Conservation (phyloP, 176 grass and related monocot species). For the Secale cereale region DNA sequence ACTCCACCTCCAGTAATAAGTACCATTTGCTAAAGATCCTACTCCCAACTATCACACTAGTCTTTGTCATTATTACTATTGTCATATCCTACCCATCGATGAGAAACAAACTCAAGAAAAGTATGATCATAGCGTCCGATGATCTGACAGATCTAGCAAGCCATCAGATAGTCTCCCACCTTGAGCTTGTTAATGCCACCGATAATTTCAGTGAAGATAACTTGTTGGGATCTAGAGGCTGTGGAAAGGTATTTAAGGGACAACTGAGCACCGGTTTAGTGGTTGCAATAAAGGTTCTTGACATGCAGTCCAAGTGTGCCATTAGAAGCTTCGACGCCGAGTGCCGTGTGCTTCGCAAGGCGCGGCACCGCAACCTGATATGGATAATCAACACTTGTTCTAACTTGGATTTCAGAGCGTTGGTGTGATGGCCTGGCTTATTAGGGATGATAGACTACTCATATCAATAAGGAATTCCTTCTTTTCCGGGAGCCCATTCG, state of each 20-base stretch:
- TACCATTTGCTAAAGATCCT: background rate
- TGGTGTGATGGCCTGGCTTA: too few species aligned
- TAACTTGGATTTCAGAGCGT: background rate
- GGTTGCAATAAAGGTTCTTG: background rate
- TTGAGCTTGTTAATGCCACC: background rate
- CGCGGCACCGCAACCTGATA: background rate
- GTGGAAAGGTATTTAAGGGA: background rate
- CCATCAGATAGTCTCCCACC: background rate
- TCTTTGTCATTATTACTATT: background rate
- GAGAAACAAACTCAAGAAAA: background rate
- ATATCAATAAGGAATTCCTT: too few species aligned
- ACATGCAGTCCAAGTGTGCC: background rate
- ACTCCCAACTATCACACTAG: background rate
- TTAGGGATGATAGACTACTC: too few species aligned
- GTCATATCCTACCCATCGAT: background rate
- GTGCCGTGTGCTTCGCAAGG: background rate
- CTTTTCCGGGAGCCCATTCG: too few species aligned
- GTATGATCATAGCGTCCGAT: too few species aligned
- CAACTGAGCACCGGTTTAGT: background rate
- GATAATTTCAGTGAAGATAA: background rate
- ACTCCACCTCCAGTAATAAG: background rate
- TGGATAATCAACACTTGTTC: background rate
- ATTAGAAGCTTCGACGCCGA: background rate
- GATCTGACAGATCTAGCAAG: background rate
- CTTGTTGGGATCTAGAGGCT: background rate